These are phyloP conservation scores for Bipolaris bicolor DNA, from an alignment of 2,329 filamentous ascomycete species.

Conservation along the genomic window DNA sequence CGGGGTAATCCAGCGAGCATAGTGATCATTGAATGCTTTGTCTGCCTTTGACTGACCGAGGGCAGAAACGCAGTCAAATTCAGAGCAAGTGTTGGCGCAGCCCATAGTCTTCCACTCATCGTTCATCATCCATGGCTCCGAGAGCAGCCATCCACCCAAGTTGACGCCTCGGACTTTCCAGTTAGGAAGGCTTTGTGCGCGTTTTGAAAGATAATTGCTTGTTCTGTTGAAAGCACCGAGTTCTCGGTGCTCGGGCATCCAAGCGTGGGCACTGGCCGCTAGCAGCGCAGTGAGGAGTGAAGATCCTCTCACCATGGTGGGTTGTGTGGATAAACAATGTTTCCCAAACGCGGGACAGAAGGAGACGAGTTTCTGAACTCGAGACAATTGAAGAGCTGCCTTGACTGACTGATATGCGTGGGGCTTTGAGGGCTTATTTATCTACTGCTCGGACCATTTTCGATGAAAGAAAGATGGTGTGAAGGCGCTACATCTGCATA, in stretches of 20 bases:
- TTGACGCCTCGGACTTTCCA: conserved; percentile 63
- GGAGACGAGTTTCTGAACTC: background rate
- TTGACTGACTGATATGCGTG: no score
- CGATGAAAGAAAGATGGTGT: background rate
- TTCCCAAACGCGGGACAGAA: background rate
- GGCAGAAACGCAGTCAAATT: conserved; percentile 61
- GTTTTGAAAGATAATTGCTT: conserved; percentile 7
- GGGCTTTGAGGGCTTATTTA: background rate
- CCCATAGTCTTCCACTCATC: conserved; percentile 57
- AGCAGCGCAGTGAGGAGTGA: conserved; percentile 8
- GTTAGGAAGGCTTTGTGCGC: conserved; percentile 9
- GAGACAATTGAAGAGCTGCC: background rate
- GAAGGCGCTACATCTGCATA: background rate
- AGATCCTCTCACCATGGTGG: conserved; percentile 1
- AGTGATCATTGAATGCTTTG: conserved; percentile 57
- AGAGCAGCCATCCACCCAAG: conserved; percentile 58
- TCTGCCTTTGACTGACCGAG: conserved; percentile 58
- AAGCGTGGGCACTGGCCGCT: conserved; percentile 13
- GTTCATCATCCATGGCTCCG: conserved; percentile 62
- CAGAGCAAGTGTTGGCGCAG: conserved; percentile 53
- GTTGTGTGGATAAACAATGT: background rate
- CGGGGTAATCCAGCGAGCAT: conserved; percentile 58
- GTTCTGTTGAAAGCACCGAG: conserved; percentile 13
- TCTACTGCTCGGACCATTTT: background rate
- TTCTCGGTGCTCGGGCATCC: conserved; percentile 13